Percentiles rank a stretch among this genome's conserved stretches.
Evolutionary conservation across 805 yeast genomes (phyloP).

Genomic region (Yarrowia phangngaensis): DNA sequence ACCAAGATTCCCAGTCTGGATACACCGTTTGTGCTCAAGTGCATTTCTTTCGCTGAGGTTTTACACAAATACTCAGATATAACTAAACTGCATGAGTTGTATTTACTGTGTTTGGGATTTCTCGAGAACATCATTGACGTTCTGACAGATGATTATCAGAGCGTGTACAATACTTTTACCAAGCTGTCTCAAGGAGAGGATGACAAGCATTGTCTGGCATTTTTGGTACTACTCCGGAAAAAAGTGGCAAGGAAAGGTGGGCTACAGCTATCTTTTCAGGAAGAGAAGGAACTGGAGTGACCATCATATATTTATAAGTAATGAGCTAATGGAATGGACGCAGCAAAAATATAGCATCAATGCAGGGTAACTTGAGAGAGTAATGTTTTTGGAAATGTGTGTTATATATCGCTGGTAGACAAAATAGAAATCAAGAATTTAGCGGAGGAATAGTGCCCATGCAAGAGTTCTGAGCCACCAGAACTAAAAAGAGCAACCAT

Average conservation of each 20-base stretch:
- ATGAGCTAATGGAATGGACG: not conserved
- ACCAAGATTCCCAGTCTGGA: not conserved
- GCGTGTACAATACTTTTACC: constrained; percentile 5
- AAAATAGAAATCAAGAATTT: no score
- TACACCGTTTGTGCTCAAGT: constrained; percentile 4
- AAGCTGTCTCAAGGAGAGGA: constrained; percentile 7
- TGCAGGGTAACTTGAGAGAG: no score
- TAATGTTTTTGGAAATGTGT: no score
- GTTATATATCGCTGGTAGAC: no score
- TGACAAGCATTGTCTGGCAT: constrained; percentile 22
- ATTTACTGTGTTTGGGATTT: constrained; percentile 8
- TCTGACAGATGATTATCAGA: constrained; percentile 2
- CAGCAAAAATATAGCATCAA: no score
- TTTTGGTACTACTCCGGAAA: constrained; percentile 9
- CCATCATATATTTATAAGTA: not conserved
- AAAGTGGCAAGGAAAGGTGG: constrained; percentile 14
- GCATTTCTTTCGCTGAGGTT: constrained; percentile 6
- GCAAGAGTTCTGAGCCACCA: no score
- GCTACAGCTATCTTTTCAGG: constrained; percentile 1
- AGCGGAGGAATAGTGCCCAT: no score
- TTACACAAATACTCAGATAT: not conserved
- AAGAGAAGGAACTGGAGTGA: constrained; percentile 3
- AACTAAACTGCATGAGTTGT: constrained; percentile 15
- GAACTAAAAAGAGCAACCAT: no score
- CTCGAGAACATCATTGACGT: constrained; percentile 8